Base-by-base conservation (phyloP, 164 flowering plant genomes). In the Paratinospora sagittata region DNA sequence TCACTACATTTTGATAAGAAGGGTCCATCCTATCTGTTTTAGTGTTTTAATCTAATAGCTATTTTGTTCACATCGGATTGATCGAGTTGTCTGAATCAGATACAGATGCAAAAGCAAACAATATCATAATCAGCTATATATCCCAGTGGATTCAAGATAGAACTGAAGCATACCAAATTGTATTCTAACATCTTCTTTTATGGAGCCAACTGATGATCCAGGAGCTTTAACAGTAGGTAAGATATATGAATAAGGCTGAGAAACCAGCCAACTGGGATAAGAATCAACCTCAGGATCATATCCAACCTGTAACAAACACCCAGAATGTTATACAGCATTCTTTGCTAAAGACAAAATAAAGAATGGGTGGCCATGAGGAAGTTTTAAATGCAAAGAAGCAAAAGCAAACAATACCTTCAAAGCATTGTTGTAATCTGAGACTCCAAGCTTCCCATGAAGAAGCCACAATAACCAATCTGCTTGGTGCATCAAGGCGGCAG, bases 391-490 rank as follows among this genome's bases (percentile, higher is more conserved):
- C 43, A n/a, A 13, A 55, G 2, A 57, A 19, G 33, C 2, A 36
- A 17, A 36, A 3, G 19, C 62, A 72, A 49, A 62, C 14, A 67
- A 30, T 76, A 88, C 97, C 90, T 92, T 94, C 74, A 94, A 74
- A 66, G 98, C 97, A 81, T 94, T 94, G 73, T 94, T 94, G 81
- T 94, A 94, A 75, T 94, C 98, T 65, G 98, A 84, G 33, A 94
- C 82, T 76, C 98, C 98, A 73, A 94, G 85, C 79, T 87, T 88
- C 57, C 98, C 98, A 82, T 94, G 98, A 69, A 94, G 96, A 79
- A 88, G 89, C 97, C 90, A 94, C 72, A 90, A 76, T 63, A 94
- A 75, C 98, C 98, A 94, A 82, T 94, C 97, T 12, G 97, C 95
- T 80, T 94, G 98, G 80, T 94, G 98, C 83, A 92, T 41, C 78